These are phyloP conservation scores for Eutrema heterophyllum DNA, from an alignment of 345 rosid species.

Conservation along the genomic window DNA sequence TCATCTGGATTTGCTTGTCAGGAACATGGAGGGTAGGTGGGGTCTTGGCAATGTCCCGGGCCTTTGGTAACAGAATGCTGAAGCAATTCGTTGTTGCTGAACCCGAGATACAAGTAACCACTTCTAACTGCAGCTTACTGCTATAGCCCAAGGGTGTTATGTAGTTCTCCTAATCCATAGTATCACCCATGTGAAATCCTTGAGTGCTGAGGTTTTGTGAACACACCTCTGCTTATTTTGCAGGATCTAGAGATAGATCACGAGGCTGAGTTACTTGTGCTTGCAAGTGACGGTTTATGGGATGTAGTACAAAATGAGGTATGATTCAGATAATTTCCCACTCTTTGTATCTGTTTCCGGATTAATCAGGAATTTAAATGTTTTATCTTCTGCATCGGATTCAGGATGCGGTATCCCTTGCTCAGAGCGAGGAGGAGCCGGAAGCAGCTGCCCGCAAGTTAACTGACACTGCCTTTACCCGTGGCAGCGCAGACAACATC, in stretches of 20 bases:
- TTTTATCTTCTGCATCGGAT: neutral
- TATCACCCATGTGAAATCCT: neutral
- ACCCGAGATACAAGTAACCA: constrained; percentile 92
- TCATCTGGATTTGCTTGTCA: constrained; percentile 32
- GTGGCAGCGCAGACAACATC: constrained; percentile 96
- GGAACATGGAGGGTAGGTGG: constrained; percentile 99
- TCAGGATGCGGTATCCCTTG: constrained; percentile 88
- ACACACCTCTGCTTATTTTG: constrained; percentile 12
- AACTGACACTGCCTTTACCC: constrained; percentile 72
- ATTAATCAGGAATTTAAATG: neutral
- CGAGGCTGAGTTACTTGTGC: constrained; percentile 77
- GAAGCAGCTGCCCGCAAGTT: constrained; percentile 81
- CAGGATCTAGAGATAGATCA: constrained; percentile 78
- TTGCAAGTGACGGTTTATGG: constrained; percentile 98
- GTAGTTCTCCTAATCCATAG: neutral
- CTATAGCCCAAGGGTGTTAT: neutral
- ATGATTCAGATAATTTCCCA: neutral
- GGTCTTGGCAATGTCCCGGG: constrained; percentile 98
- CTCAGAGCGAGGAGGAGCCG: constrained; percentile 72
- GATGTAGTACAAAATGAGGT: constrained; percentile 96
- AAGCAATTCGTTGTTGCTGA: constrained; percentile 97
- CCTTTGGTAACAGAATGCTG: constrained; percentile 98
- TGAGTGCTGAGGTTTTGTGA: neutral
- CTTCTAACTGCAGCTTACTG: constrained; percentile 14
- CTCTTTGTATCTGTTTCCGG: neutral